Evolutionary conservation across 257 asterid genomes (phyloP).

Genomic region (Coffea canephora): DNA sequence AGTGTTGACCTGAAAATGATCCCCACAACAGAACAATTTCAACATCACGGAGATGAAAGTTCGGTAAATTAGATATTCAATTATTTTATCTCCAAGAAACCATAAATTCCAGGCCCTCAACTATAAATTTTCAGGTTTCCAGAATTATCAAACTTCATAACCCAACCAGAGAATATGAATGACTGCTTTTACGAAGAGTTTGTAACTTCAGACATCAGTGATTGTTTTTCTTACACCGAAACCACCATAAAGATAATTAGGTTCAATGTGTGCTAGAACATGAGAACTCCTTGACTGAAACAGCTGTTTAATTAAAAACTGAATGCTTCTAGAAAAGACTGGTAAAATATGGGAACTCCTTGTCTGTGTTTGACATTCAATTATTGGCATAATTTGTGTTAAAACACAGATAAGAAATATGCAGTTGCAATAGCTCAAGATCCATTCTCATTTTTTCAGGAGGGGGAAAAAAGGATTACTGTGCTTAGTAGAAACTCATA

Average conservation of each 20-base stretch:
- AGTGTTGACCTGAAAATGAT: constrained; percentile 64
- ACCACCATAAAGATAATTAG: too few species aligned
- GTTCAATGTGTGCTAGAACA: too few species aligned
- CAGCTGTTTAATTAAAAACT: too few species aligned
- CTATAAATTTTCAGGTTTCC: not conserved
- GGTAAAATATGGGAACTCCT: not conserved
- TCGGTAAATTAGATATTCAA: not conserved
- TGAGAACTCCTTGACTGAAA: too few species aligned
- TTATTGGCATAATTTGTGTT: not conserved
- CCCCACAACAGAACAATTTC: too few species aligned
- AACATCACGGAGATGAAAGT: not conserved
- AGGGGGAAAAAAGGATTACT: too few species aligned
- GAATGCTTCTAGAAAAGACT: too few species aligned
- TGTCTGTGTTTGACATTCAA: not conserved
- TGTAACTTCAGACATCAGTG: too few species aligned
- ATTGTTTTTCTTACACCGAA: too few species aligned
- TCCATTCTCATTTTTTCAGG: not conserved
- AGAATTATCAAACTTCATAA: not conserved
- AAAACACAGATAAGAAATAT: not conserved
- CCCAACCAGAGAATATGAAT: too few species aligned
- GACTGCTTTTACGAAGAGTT: too few species aligned
- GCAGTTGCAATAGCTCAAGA: not conserved
- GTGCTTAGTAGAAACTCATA: too few species aligned
- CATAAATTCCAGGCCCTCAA: not conserved
- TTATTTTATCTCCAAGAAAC: not conserved